These are phyloP conservation scores for Epichloe sibirici DNA, from an alignment of 2,329 filamentous ascomycete genomes.

Conservation along the genomic window DNA sequence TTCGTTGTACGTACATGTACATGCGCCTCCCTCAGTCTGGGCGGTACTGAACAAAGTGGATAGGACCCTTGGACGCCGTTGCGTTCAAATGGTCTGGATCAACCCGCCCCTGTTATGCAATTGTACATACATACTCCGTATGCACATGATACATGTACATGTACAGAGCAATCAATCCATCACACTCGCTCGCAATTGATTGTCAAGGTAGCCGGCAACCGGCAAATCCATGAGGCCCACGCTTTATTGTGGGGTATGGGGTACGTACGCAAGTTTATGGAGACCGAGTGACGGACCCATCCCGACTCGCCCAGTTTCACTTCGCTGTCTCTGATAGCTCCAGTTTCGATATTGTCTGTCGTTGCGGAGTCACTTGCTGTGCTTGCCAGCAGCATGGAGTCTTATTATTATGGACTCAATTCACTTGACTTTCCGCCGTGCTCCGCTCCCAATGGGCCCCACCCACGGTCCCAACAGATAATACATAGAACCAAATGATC, in stretches of 20 bases:
- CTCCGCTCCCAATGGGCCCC: neutral
- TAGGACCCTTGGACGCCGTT: neutral
- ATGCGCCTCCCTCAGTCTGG: neutral
- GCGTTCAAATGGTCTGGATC: neutral
- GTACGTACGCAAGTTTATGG: conserved; percentile 9
- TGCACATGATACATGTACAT: too few species aligned
- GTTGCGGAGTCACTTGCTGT: too few species aligned
- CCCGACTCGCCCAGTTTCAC: neutral
- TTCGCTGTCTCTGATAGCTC: too few species aligned
- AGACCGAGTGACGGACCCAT: neutral
- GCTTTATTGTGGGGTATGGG: conserved; percentile 12
- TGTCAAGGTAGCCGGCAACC: conserved; percentile 9
- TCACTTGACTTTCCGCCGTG: too few species aligned
- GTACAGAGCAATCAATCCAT: too few species aligned
- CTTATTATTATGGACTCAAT: too few species aligned
- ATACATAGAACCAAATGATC: neutral
- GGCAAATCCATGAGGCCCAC: conserved; percentile 4
- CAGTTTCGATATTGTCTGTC: too few species aligned
- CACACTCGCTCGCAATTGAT: neutral
- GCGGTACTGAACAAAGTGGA: neutral
- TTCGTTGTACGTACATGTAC: too few species aligned
- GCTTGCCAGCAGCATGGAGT: too few species aligned
- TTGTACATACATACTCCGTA: too few species aligned
- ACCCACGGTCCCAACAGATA: neutral
- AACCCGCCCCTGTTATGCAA: too few species aligned